Base-by-base conservation (phyloP, 2,329 filamentous ascomycete genomes). In the Didymella glomerata region DNA sequence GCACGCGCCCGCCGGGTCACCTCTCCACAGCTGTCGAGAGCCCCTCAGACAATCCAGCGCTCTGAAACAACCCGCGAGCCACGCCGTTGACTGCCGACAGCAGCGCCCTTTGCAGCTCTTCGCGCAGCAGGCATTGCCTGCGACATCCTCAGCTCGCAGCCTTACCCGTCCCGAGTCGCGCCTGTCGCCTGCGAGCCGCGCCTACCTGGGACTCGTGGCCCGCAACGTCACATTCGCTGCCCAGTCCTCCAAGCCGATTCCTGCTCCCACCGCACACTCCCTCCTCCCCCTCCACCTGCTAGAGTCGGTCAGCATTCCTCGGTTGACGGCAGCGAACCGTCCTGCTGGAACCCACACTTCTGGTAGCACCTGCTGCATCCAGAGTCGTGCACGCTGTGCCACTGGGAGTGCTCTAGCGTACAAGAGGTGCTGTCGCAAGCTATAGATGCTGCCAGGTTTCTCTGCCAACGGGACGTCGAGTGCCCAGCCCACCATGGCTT, bases 401-500 rank as follows among this genome's bases (percentile, higher is more conserved):
- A 42, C 49, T 13, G n/a, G 5, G 16, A 44, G 25, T 36, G 25
- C 28, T 48, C 48, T 34, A 42, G 44, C 44, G 27, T 24, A 45
- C 27, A 45, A 18, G 47, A 49, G 18, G 16, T 36, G 32, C 16
- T 36, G 32, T 36, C 9, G 32, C 32, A 36, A 36, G 36, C 61
- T 60, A 63, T 69, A 70, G 57, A 74, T 73, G 66, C 69, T 69
- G 60, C 64, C 69, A 36, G 56, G 56, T 18, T 59, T 59, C 41
- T 66, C 62, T 60, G 61, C 51, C 42, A 68, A 69, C 69, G 57
- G 56, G 49, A 50, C 68, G 32, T 63, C 69, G 48, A 68, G 62
- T 48, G 61, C 66, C 64, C 62, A 65, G 57, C 57, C 72, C 71
- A 85, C 83, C 70, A 91, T 93, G 88, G 87, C 90, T 57, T 88